These are phyloP conservation scores for Pleurotus platypus DNA, from an alignment of 768 basidiomycete genomes.

Conservation along the genomic window DNA sequence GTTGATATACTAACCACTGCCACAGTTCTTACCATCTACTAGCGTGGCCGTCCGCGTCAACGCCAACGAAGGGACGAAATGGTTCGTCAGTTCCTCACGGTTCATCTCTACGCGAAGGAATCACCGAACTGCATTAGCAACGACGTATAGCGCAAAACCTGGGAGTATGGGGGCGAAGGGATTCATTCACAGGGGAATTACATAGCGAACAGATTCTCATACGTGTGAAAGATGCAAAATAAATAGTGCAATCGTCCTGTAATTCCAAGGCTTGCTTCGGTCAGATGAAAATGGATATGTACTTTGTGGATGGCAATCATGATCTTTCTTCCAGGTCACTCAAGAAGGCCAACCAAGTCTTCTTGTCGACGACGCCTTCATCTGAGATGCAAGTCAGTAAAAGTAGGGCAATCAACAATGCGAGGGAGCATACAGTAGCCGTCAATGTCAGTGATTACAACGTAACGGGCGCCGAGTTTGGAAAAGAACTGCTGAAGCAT, in stretches of 20 bases:
- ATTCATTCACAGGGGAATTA: background rate
- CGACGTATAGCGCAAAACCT: too few species aligned
- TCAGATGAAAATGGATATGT: background rate
- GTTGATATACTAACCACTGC: too few species aligned
- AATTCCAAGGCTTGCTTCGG: background rate
- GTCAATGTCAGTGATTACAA: slow-evolving; percentile 78
- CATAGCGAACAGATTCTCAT: background rate
- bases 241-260: background rate
- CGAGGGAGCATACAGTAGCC: slow-evolving; percentile 63
- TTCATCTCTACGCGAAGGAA: too few species aligned
- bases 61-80: too few species aligned
- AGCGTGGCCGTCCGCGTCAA: too few species aligned
- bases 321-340: slow-evolving; percentile 65
- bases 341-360: slow-evolving; percentile 88
- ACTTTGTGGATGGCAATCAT: background rate
- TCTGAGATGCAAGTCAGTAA: slow-evolving; percentile 37
- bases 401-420: background rate
- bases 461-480: slow-evolving; percentile 89
- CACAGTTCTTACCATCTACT: too few species aligned
- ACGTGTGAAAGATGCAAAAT: background rate
- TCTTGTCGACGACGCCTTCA: slow-evolving; percentile 91
- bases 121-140: too few species aligned
- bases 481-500: slow-evolving; percentile 92
- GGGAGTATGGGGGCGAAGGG: too few species aligned
- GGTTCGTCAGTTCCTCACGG: too few species aligned